Conservation (phyloP, 1,284 basidiomycete species). For the Sutorius eximius region DNA sequence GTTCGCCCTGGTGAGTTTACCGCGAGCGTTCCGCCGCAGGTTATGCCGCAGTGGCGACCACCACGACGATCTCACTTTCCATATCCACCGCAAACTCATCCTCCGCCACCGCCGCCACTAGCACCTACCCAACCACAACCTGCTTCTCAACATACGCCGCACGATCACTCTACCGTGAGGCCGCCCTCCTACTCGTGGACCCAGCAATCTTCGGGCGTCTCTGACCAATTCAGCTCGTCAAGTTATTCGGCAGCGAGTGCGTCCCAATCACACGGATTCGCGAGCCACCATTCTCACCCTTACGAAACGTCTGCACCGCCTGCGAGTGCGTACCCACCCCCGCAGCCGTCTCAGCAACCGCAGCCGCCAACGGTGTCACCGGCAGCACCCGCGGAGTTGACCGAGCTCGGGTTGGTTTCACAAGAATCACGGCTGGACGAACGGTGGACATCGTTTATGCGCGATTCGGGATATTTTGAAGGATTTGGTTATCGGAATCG, state of each 20-base stretch:
- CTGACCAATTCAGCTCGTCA: slow-evolving; percentile 8
- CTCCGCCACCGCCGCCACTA: slow-evolving; percentile 5
- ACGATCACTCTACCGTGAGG: slow-evolving; percentile 11
- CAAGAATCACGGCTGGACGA: slow-evolving; percentile 56
- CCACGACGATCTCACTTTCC: slow-evolving; percentile 31
- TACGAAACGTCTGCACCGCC: slow-evolving; percentile 14
- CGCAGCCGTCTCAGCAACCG: slow-evolving; percentile 2
- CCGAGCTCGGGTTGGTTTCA: slow-evolving; percentile 51
- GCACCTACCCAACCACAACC: slow-evolving; percentile 14
- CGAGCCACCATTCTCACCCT: slow-evolving; percentile 14
- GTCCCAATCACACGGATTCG: slow-evolving; percentile 8
- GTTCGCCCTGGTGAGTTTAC: slow-evolving; percentile 11
- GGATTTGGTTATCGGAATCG: slow-evolving; percentile 33
- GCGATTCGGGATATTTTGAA: slow-evolving; percentile 47
- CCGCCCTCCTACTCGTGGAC: slow-evolving; percentile 20
- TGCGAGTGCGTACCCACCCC: slow-evolving; percentile 6
- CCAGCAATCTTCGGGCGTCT: slow-evolving; percentile 3
- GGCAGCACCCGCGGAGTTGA: slow-evolving; percentile 41
- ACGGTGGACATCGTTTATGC: slow-evolving; percentile 61
- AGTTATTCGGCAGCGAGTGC: slow-evolving; percentile 8
- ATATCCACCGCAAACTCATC: slow-evolving; percentile 24
- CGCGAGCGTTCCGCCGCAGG: slow-evolving; percentile 10
- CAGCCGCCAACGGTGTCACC: slow-evolving; percentile 5
- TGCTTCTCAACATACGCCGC: slow-evolving; percentile 7
- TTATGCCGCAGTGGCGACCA: slow-evolving; percentile 31